Evolutionary conservation across 1,284 basidiomycete genomes (phyloP).

Genomic region (Apiotrichum brassicae): DNA sequence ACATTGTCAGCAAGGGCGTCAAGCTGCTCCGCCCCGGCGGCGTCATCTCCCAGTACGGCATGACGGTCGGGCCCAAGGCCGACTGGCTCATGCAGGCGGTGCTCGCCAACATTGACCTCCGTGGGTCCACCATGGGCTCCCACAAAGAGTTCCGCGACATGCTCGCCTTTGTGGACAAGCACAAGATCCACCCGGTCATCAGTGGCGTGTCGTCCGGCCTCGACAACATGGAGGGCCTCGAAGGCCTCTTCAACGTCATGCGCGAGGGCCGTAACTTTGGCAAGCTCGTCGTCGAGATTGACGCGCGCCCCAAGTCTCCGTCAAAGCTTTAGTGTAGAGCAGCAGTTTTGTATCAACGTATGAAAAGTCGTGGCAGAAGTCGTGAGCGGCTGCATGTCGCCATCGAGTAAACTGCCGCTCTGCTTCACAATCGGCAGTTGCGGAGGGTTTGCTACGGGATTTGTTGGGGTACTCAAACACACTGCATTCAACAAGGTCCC

Average conservation of each 20-base stretch:
- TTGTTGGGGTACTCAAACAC: too few species aligned
- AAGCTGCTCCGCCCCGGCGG: conserved; percentile 14
- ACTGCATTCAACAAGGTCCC: too few species aligned
- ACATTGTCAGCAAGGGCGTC: conserved; percentile 10
- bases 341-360: too few species aligned
- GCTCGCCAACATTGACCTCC: conserved; percentile 17
- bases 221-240: conserved; percentile 7
- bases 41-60: conserved; percentile 18
- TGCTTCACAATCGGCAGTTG: too few species aligned
- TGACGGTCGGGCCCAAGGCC: conserved; percentile 18
- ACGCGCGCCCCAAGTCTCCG: conserved; percentile 3
- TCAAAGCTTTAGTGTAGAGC: conserved; percentile 10
- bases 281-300: conserved; percentile 17
- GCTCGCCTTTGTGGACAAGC: conserved; percentile 10
- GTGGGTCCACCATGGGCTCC: conserved; percentile 14
- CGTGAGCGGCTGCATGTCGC: too few species aligned
- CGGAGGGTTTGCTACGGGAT: too few species aligned
- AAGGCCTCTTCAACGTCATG: conserved; percentile 15
- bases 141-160: conserved; percentile 17
- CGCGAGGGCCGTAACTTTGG: conserved; percentile 14
- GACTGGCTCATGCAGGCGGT: conserved; percentile 18
- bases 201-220: conserved; percentile 4
- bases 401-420: too few species aligned
- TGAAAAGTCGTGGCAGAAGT: too few species aligned
- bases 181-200: conserved; percentile 14